Percentiles rank a stretch among this genome's conserved stretches.
These are phyloP conservation scores for Claviceps purpurea DNA, from an alignment of 2,329 filamentous ascomycete species.

Conservation along the genomic window DNA sequence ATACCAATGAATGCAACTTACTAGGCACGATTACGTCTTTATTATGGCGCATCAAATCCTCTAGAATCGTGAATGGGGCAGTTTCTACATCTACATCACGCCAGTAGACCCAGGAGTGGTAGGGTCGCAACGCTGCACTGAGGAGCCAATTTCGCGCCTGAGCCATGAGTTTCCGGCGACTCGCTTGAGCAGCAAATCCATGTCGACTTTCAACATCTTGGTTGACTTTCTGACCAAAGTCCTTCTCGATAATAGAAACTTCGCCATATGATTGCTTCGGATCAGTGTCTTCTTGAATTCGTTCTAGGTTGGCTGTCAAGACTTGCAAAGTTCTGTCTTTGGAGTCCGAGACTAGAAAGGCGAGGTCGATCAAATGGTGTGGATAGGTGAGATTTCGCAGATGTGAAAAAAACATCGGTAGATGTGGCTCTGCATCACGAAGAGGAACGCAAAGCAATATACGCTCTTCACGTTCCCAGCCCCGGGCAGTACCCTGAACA, in stretches of 20 bases:
- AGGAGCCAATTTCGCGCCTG: slow-evolving; percentile 95
- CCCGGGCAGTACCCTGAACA: slow-evolving; percentile 78
- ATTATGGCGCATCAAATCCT: slow-evolving; percentile 97
- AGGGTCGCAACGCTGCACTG: slow-evolving; percentile 81
- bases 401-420: slow-evolving; percentile 98
- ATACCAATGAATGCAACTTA: slow-evolving; percentile 36
- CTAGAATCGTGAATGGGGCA: slow-evolving; percentile 88
- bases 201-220: slow-evolving; percentile 97
- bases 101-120: slow-evolving; percentile 99
- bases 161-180: slow-evolving; percentile 90
- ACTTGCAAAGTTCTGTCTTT: slow-evolving; percentile 78
- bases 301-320: slow-evolving; percentile 60
- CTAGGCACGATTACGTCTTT: slow-evolving; percentile 98
- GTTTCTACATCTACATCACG: slow-evolving; percentile 97
- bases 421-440: slow-evolving; percentile 79
- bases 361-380: slow-evolving; percentile 88
- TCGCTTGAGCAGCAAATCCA: slow-evolving; percentile 91
- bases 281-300: slow-evolving; percentile 68
- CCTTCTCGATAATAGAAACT: slow-evolving; percentile 95
- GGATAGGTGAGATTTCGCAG: slow-evolving; percentile 94
- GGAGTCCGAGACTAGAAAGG: slow-evolving; percentile 93
- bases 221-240: slow-evolving; percentile 95
- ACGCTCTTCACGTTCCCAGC: slow-evolving; percentile 92
- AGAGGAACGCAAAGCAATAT: slow-evolving; percentile 91
- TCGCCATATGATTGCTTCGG: slow-evolving; percentile 79